A percentile compares a stretch with the other conserved stretches of the same genome.
Conservation (phyloP, 345 rosid genomes). For the Eucalyptus shirleyi region DNA sequence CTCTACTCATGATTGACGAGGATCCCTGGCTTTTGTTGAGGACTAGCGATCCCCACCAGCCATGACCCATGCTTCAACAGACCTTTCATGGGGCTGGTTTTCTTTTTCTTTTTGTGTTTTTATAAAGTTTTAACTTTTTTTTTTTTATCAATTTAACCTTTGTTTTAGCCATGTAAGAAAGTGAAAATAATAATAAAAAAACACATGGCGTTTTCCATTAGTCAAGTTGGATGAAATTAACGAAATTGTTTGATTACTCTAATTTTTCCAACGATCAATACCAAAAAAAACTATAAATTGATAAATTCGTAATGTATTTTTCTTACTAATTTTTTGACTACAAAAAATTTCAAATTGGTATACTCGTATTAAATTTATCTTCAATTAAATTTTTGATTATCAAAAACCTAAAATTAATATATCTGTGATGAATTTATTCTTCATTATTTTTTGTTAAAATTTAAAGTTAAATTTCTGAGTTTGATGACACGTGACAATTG, state of each 20-base stretch:
- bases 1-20: no score
- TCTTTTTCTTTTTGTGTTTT: no score
- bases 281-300: rapidly evolving
- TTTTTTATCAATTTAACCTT: no score
- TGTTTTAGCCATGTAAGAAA: neutral
- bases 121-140: no score
- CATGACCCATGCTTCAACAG: no score
- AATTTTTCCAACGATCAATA: rapidly evolving
- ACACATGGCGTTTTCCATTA: no score
- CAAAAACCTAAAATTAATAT: rapidly evolving
- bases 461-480: rapidly evolving
- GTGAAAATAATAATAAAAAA: neutral
- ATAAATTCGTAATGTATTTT: rapidly evolving
- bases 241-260: rapidly evolving
- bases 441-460: rapidly evolving
- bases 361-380: no score
- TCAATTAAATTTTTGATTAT: rapidly evolving
- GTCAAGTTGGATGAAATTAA: rapidly evolving
- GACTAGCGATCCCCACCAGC: no score
- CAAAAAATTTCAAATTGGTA: no score
- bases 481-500: rapidly evolving
- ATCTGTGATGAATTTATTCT: rapidly evolving
- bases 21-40: no score
- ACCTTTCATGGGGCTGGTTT: no score
- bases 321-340: no score